Conservation (phyloP, 768 basidiomycete genomes). For the Boletus huronensis region DNA sequence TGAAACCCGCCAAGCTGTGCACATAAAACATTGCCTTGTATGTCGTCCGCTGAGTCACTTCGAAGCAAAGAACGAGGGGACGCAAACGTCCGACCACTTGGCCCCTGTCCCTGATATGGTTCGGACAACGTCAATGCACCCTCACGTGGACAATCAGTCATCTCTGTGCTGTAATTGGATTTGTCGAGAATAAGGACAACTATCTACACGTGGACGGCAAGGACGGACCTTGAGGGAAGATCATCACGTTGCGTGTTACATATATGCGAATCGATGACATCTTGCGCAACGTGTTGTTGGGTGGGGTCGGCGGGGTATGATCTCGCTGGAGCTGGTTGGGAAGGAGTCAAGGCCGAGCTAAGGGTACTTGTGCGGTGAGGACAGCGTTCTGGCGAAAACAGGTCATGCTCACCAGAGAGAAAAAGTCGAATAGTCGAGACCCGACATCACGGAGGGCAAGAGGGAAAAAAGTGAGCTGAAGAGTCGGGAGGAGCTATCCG, state of each 20-base stretch:
- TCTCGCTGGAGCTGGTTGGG: constrained; percentile 19
- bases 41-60: constrained; percentile 22
- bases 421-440: constrained; percentile 28
- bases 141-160: constrained; percentile 25
- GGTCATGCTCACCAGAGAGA: constrained; percentile 20
- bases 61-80: constrained; percentile 10
- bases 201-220: constrained; percentile 24
- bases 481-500: constrained; percentile 6
- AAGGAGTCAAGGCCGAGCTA: constrained; percentile 29
- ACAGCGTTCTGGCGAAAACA: not conserved
- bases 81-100: constrained; percentile 2
- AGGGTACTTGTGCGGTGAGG: constrained; percentile 4
- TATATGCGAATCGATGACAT: constrained; percentile 29
- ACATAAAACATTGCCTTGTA: constrained; percentile 23
- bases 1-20: constrained; percentile 25
- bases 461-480: not conserved
- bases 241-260: constrained; percentile 30
- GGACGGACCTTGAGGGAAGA: constrained; percentile 34
- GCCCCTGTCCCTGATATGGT: constrained; percentile 23
- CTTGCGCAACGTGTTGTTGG: constrained; percentile 27
- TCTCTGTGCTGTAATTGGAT: constrained; percentile 19
- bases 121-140: constrained; percentile 12
- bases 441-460: constrained; percentile 16
- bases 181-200: constrained; percentile 10
- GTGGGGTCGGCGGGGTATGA: constrained; percentile 29